Evolutionary conservation across 306 rosid species (phyloP), one percentile per base, ranked within the genome.

Genomic region (Hylodesmum podocarpum): DNA sequence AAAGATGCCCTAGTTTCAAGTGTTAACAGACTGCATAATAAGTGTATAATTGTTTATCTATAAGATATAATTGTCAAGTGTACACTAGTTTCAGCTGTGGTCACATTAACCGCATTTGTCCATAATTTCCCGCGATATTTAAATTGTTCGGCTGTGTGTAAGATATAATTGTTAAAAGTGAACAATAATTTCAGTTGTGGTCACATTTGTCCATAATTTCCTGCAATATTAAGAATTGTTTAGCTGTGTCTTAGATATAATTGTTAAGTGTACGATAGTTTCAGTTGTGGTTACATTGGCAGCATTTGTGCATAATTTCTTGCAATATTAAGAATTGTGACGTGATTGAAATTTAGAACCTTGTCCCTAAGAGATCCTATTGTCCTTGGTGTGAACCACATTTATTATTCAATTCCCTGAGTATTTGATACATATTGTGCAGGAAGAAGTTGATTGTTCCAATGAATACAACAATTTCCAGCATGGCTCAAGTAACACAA

Each of bases 391-490:
- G 15, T 65, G 31, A 39, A 13, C 46, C 43, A 22, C 40, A 7
- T 74, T 27, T 54, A 24, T 24, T 21, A 37, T 55, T 67, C 58
- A 58, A 18, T 80, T 37, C n/a, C n/a, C 27, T 25, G 31, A 24
- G 15, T 33, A 39, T 34, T 64, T 70, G 33, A 14, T 65, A 25
- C 36, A 25, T 82, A 46, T 66, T 65, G n/a, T 55, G 77, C 81
- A 94, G 98, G 97, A 73, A 64, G 97, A 91, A 90, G 93, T 83
- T 33, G 98, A 94, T 83, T 94, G 97, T 73, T 94, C 98, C 79
- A 94, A 87, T 55, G 97, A 94, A 81, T 94, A 87, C 79, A 94
- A 94, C 74, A 83, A 94, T 78, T 94, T 87, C 78, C 98, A 94
- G 84, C 90, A 16, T 18, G 96, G 93, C 50, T 83, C 96, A 65